These are phyloP conservation scores for Bipolaris gigantea DNA, from an alignment of 2,329 filamentous ascomycete genomes.

Conservation along the genomic window DNA sequence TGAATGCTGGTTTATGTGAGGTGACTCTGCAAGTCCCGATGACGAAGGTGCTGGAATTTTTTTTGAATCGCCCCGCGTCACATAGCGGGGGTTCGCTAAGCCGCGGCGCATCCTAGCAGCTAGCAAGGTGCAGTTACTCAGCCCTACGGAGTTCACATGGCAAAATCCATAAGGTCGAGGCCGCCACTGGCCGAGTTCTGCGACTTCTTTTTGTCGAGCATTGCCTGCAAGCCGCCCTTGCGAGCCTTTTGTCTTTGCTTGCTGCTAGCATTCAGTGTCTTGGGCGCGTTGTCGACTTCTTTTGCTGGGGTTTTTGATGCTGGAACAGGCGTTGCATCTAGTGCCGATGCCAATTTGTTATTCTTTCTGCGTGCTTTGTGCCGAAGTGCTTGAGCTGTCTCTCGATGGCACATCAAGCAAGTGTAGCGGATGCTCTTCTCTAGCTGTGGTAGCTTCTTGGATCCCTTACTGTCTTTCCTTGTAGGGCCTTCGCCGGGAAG, in stretches of 20 bases:
- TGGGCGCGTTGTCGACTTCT: slow-evolving; percentile 20
- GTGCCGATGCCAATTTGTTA: slow-evolving; percentile 12
- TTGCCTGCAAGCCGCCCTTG: slow-evolving; percentile 58
- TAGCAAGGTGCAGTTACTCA: slow-evolving; percentile 19
- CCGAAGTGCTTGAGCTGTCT: slow-evolving; percentile 30
- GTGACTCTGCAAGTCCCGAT: slow-evolving; percentile 13
- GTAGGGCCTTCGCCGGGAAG: neutral
- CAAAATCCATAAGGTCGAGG: slow-evolving; percentile 58
- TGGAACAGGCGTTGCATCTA: slow-evolving; percentile 1
- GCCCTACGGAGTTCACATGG: slow-evolving; percentile 47
- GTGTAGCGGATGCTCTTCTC: slow-evolving; percentile 30
- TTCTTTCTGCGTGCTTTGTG: slow-evolving; percentile 24
- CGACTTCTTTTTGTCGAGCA: slow-evolving; percentile 53
- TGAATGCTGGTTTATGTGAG: neutral
- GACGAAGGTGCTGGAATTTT: slow-evolving; percentile 34
- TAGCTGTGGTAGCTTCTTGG: slow-evolving; percentile 9
- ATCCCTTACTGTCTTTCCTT: slow-evolving; percentile 6
- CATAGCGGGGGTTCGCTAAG: slow-evolving; percentile 31
- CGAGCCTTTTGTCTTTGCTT: slow-evolving; percentile 60
- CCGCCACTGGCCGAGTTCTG: slow-evolving; percentile 39
- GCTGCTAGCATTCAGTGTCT: slow-evolving; percentile 51
- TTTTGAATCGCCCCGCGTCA: slow-evolving; percentile 41
- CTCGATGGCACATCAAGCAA: slow-evolving; percentile 39
- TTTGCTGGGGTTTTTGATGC: slow-evolving; percentile 2
- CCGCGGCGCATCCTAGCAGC: slow-evolving; percentile 25